Percentiles rank a stretch among this genome's conserved stretches.
phyloP scores from a whole-genome alignment of 139 green algal genomes.

The Tetraselmis striata region DNA sequence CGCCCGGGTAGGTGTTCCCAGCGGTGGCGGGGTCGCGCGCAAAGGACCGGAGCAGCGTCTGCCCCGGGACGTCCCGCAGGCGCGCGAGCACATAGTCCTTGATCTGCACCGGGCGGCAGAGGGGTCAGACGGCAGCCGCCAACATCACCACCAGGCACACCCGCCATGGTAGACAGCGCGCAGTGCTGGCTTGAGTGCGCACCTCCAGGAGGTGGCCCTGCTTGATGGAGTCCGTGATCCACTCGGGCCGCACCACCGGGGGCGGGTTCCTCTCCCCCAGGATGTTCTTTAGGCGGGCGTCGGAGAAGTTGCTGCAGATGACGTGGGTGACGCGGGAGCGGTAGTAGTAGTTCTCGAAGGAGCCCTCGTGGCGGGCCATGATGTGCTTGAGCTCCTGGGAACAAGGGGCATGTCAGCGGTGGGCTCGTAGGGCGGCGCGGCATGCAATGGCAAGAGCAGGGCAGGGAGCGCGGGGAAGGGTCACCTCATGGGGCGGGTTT shows the following conservation, averaged over 20 bases:
- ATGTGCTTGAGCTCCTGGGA: constrained; percentile 82
- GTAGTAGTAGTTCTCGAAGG: constrained; percentile 79
- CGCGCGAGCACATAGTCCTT: constrained; percentile 28
- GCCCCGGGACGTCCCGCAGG: constrained; percentile 38
- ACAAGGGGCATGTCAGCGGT: background rate
- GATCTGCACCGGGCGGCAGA: constrained; percentile 14
- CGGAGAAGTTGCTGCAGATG: constrained; percentile 81
- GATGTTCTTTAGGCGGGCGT: constrained; percentile 72
- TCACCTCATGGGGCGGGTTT: constrained; percentile 45
- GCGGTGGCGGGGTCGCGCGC: background rate
- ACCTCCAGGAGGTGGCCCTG: constrained; percentile 56
- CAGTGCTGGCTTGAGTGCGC: constrained; percentile 4
- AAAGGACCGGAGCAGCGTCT: constrained; percentile 17
- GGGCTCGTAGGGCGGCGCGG: too few relatives aligned
- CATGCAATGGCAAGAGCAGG: background rate
- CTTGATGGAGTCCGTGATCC: constrained; percentile 62
- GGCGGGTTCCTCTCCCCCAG: constrained; percentile 38
- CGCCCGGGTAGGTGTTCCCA: background rate
- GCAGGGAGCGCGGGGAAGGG: background rate
- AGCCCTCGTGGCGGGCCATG: constrained; percentile 84
- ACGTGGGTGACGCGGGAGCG: constrained; percentile 79
- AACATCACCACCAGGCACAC: too few relatives aligned
- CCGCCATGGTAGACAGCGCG: background rate
- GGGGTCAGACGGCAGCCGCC: background rate
- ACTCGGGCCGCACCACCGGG: constrained; percentile 69